Conservation (phyloP, 495 filamentous ascomycete genomes). For the Penicillium simplicissimum region DNA sequence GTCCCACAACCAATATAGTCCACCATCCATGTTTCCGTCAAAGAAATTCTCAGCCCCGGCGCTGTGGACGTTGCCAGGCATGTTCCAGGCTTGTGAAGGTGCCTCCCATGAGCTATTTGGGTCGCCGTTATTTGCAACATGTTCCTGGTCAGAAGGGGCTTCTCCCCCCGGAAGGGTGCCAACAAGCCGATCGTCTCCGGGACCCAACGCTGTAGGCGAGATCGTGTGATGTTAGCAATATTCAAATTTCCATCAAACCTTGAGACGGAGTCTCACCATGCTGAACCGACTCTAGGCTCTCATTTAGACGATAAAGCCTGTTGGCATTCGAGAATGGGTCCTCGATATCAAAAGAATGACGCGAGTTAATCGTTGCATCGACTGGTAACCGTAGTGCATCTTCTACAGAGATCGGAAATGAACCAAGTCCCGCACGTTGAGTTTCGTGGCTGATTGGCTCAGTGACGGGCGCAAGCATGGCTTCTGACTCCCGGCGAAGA, state of each 20-base stretch:
- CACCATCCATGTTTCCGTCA: neutral
- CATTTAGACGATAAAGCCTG: neutral
- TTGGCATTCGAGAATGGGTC: neutral
- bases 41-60: neutral
- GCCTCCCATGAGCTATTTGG: neutral
- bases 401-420: neutral
- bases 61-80: neutral
- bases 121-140: neutral
- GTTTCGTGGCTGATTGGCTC: neutral
- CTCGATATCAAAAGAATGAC: neutral
- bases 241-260: neutral
- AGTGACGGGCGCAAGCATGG: neutral
- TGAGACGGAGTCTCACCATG: neutral
- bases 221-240: neutral
- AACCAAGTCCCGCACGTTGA: neutral
- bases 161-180: neutral
- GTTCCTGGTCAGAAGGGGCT: neutral
- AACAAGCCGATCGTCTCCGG: neutral
- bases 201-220: neutral
- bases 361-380: neutral
- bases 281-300: neutral
- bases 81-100: neutral
- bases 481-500: neutral
- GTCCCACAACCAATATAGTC: neutral
- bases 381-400: neutral